Evolutionary conservation across 2,329 filamentous ascomycete species (phyloP).

Genomic region (Capronia epimyces): DNA sequence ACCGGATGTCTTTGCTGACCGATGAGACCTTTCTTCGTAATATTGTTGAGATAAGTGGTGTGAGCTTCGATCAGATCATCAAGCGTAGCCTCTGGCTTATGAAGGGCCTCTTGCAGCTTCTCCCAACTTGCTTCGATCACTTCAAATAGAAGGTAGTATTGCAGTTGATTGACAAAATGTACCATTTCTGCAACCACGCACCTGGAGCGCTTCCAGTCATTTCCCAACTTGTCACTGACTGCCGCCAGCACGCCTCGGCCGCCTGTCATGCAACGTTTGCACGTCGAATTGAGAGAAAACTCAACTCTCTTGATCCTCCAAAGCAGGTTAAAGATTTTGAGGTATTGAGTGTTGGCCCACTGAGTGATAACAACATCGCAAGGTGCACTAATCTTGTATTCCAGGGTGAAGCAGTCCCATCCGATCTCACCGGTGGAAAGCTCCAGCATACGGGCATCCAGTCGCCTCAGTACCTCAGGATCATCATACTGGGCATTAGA

Average conservation of each 20-base stretch:
- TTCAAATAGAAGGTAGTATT: slow-evolving; percentile 98
- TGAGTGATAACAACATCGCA: slow-evolving; percentile 96
- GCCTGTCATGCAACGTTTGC: slow-evolving; percentile 94
- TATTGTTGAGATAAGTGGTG: slow-evolving; percentile 81
- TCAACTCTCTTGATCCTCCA: slow-evolving; percentile 98
- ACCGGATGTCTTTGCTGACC: slow-evolving; percentile 56
- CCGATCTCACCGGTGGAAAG: slow-evolving; percentile 94
- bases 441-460: slow-evolving; percentile 98
- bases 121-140: slow-evolving; percentile 97
- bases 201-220: slow-evolving; percentile 84
- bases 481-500: slow-evolving; percentile 96
- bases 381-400: slow-evolving; percentile 96
- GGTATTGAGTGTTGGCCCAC: slow-evolving; percentile 90
- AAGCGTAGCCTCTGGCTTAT: slow-evolving; percentile 79
- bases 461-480: slow-evolving; percentile 78
- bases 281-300: slow-evolving; percentile 83
- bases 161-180: slow-evolving; percentile 92
- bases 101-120: slow-evolving; percentile 74
- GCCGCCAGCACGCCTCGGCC: slow-evolving; percentile 81
- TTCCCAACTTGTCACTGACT: slow-evolving; percentile 63
- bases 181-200: slow-evolving; percentile 95
- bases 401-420: slow-evolving; percentile 98
- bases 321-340: slow-evolving; percentile 98
- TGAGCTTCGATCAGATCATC: slow-evolving; percentile 94
- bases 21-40: slow-evolving; percentile 91